A percentile compares a stretch with the other conserved stretches of the same genome.
phyloP scores from a whole-genome alignment of 768 basidiomycete species.

The Rhodosporidiobolus odoratus region DNA sequence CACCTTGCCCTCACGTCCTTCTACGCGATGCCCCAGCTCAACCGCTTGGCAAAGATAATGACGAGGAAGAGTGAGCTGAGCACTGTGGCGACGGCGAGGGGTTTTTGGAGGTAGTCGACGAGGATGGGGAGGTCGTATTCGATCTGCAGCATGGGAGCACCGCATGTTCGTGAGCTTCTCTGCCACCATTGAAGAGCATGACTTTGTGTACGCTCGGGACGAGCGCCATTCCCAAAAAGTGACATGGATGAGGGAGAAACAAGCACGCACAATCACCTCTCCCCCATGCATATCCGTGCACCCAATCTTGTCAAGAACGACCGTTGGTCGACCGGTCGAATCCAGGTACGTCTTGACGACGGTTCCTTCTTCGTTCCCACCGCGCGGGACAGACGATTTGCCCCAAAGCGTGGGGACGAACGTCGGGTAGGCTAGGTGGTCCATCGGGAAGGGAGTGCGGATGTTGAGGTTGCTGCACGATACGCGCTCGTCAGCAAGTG shows the following conservation, averaged over 20 bases:
- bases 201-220: not conserved
- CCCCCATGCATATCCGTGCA: constrained; percentile 74
- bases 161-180: not conserved
- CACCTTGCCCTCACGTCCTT: too few relatives aligned
- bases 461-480: not conserved
- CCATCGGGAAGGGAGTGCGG: constrained; percentile 18
- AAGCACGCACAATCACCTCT: constrained; percentile 66
- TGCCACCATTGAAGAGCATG: not conserved
- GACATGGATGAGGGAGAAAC: not conserved
- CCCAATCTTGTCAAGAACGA: constrained; percentile 66
- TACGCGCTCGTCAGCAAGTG: not conserved
- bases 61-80: constrained; percentile 63
- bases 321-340: constrained; percentile 74
- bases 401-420: not conserved
- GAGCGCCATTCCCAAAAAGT: not conserved
- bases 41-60: constrained; percentile 52
- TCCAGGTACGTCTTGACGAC: constrained; percentile 77
- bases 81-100: constrained; percentile 66
- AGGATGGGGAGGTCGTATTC: constrained; percentile 74
- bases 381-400: not conserved
- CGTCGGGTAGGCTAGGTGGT: constrained; percentile 50
- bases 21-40: constrained; percentile 54
- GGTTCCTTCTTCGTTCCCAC: constrained; percentile 50
- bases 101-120: constrained; percentile 67
- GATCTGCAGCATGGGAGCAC: constrained; percentile 55